A percentile compares a stretch with the other conserved stretches of the same genome.
phyloP scores from a whole-genome alignment of 331 rosid species.

The Saraca asoca region DNA sequence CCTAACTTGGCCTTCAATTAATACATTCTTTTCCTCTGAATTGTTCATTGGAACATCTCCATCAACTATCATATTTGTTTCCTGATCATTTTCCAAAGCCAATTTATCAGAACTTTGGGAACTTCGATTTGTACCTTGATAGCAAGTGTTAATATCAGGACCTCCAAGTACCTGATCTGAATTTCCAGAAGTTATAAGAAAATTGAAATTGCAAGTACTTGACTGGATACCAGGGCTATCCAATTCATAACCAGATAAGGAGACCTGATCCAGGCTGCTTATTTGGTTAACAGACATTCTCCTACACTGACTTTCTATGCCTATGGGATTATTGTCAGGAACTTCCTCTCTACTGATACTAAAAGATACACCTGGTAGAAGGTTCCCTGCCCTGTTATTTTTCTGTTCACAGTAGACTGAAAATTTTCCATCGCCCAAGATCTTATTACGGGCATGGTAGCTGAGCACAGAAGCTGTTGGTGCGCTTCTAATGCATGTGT shows the following conservation, averaged over 20 bases:
- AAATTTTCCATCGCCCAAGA: conserved; percentile 36
- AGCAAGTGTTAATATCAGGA: conserved; percentile 40
- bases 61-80: conserved; percentile 36
- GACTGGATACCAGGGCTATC: conserved; percentile 42
- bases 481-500: conserved; percentile 37
- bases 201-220: conserved; percentile 35
- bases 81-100: conserved; percentile 39
- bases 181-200: conserved; percentile 47
- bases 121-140: conserved; percentile 39
- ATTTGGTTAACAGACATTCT: conserved; percentile 35
- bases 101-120: conserved; percentile 44
- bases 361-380: conserved; percentile 24
- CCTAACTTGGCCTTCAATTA: conserved; percentile 32
- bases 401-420: conserved; percentile 30
- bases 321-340: conserved; percentile 15
- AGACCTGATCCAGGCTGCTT: conserved; percentile 38
- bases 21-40: conserved; percentile 41
- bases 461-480: conserved; percentile 37
- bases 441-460: conserved; percentile 38
- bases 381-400: conserved; percentile 27
- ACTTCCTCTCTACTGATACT: conserved; percentile 21
- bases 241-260: conserved; percentile 41
- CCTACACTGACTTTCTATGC: conserved; percentile 37
- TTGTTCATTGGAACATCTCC: conserved; percentile 36
- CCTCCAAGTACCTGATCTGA: conserved; percentile 36